phyloP scores from a whole-genome alignment of 805 yeast species.

The Starmerella lactis-condensi region DNA sequence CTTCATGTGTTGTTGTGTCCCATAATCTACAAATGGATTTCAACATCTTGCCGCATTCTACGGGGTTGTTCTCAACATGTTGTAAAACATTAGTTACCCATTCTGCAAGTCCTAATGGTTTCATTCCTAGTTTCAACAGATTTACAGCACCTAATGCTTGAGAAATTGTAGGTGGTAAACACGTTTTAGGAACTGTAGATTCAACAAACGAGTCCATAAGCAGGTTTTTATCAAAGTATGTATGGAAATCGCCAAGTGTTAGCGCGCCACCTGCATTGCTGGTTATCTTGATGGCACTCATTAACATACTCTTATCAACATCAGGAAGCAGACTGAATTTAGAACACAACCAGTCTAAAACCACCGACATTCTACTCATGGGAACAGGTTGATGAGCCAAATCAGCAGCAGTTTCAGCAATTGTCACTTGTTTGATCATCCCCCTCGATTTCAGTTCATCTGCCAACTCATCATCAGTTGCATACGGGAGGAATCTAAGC shows the following conservation, averaged over 20 bases:
- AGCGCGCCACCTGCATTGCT: too few species aligned
- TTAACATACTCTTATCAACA: neutral
- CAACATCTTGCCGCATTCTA: too few species aligned
- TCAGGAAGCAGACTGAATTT: neutral
- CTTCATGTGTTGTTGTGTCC: neutral
- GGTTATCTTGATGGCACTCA: neutral
- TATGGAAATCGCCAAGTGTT: too few species aligned
- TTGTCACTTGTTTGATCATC: conserved; percentile 15
- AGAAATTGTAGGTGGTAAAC: conserved; percentile 18
- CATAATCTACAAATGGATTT: neutral
- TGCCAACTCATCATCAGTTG: conserved; percentile 14
- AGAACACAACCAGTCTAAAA: conserved; percentile 20
- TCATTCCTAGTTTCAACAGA: conserved; percentile 5
- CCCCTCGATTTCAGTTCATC: conserved; percentile 15
- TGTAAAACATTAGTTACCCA: conserved; percentile 9
- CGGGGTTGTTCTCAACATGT: conserved; percentile 1
- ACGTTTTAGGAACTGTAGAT: conserved; percentile 17
- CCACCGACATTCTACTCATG: conserved; percentile 11
- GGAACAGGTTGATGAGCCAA: conserved; percentile 18
- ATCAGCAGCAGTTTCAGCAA: conserved; percentile 15
- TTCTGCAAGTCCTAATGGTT: conserved; percentile 1
- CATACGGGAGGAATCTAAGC: conserved; percentile 17
- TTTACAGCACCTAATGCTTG: neutral
- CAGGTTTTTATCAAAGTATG: too few species aligned
- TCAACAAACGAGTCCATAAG: neutral